These are phyloP conservation scores for Boechera divaricarpa DNA, from an alignment of 345 rosid genomes.

Conservation along the genomic window DNA sequence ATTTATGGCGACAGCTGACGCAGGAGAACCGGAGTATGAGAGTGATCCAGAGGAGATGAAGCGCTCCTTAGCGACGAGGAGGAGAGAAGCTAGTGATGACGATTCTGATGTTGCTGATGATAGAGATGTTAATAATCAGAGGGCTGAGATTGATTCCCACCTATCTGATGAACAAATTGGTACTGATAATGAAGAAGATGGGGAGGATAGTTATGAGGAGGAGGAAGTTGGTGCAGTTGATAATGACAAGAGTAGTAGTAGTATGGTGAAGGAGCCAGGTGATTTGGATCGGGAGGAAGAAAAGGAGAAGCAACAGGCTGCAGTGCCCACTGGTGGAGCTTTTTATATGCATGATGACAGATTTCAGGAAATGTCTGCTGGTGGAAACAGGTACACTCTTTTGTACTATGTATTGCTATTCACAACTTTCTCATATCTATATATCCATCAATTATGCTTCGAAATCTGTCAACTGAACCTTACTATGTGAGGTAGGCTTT, in stretches of 20 bases:
- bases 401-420: neutral
- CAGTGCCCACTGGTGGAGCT: constrained; percentile 98
- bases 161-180: constrained; percentile 75
- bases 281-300: constrained; percentile 45
- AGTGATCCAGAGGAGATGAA: constrained; percentile 93
- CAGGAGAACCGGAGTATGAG: constrained; percentile 72
- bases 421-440: neutral
- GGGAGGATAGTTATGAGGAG: constrained; percentile 49
- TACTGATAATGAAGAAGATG: constrained; percentile 60
- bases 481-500: neutral
- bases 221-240: constrained; percentile 46
- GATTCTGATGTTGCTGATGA: constrained; percentile 56
- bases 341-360: constrained; percentile 99
- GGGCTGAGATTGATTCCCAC: constrained; percentile 59
- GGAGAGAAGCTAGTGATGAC: constrained; percentile 92
- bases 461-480: neutral
- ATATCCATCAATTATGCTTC: neutral
- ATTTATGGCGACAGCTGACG: constrained; percentile 57
- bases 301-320: constrained; percentile 73
- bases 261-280: constrained; percentile 38
- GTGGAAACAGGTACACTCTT: constrained; percentile 63
- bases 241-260: constrained; percentile 40
- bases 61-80: constrained; percentile 69
- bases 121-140: constrained; percentile 45
- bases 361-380: constrained; percentile 69